Evolutionary conservation across 192 early-diverging fungal species (phyloP), one percentile per base, ranked within the genome.

Genomic region (Backusella luteola): DNA sequence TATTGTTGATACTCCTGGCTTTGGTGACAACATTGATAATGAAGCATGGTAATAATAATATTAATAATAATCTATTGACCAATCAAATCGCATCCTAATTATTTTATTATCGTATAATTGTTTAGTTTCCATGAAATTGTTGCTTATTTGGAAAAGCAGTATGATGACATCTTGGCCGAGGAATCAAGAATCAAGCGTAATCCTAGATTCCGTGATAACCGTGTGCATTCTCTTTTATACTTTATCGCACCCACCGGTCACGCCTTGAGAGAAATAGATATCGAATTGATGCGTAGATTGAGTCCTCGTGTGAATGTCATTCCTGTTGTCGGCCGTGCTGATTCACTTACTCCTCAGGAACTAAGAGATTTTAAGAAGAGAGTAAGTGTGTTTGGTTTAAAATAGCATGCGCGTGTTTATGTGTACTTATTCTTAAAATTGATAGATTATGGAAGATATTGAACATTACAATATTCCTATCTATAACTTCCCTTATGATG

Each of bases 241-340:
- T 99, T 99, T 82, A 97, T 99, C 78, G 87, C 93, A 49, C 97
- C 98, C 21, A 96, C 96, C 26, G 98, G 98, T 52, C 97, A 98
- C 85, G 89, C 93, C 87, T 90, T 99, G 71, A 91, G 98, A 52
- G 96, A 99, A 79, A 91, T 98, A 77, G 97, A 98, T 79, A 90
- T 96, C 76, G 95, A 97, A 83, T 88, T 98, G 79, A 93, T 99
- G 92, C 91, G 89, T 80, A 90, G 94, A 14, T 81, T 99, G 67
- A 96, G 95, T 81, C 91, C 89, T 74, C 93, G 94, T 76, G 95
- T 94, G 80, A 99, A 99, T 81, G 92, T 99, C 44, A 96, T 98
- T 73, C 98, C 98, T 44, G 92, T 97, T 14, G 91, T 99, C 79
- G 96, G 92, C 46, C 94, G 95, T 76, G 91, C 96, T 17, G 98